Evolutionary conservation across 805 yeast genomes (phyloP).

Genomic region (Lipomyces mesembrius): DNA sequence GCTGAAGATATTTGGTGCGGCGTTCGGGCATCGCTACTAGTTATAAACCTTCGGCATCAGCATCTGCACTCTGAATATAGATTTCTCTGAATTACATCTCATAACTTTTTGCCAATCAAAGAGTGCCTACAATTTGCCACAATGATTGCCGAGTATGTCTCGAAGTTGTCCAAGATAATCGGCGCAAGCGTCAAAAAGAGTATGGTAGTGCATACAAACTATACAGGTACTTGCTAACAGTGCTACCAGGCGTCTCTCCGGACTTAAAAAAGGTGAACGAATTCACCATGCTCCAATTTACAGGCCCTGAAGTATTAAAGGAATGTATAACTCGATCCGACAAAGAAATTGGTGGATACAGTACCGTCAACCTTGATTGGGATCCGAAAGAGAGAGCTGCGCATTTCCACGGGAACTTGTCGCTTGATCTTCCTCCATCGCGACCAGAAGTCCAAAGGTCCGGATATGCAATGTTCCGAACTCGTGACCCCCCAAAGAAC

Average conservation of each 20-base stretch:
- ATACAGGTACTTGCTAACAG: neutral
- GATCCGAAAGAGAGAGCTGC: slow-evolving; percentile 54
- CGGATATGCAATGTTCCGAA: slow-evolving; percentile 84
- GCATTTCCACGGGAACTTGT: slow-evolving; percentile 70
- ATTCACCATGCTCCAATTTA: slow-evolving; percentile 62
- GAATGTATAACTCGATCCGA: slow-evolving; percentile 68
- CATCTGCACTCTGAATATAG: too few species aligned
- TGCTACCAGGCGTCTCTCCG: slow-evolving; percentile 13
- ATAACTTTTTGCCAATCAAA: neutral
- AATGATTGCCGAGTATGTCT: slow-evolving; percentile 14
- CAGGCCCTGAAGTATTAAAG: slow-evolving; percentile 53
- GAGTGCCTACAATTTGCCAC: neutral
- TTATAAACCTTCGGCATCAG: too few species aligned
- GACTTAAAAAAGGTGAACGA: slow-evolving; percentile 36
- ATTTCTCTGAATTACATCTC: neutral
- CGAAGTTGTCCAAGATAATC: slow-evolving; percentile 13
- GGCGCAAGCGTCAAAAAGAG: slow-evolving; percentile 7
- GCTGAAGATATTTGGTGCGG: neutral
- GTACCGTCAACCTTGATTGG: slow-evolving; percentile 61
- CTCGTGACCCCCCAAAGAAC: slow-evolving; percentile 62
- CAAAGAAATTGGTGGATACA: slow-evolving; percentile 77
- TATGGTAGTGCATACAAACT: neutral
- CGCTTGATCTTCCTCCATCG: slow-evolving; percentile 67
- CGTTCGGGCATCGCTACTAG: neutral
- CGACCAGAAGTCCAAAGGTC: slow-evolving; percentile 66